Evolutionary conservation across 495 filamentous ascomycete species (phyloP).

Genomic region (Penicillium chermesinum): DNA sequence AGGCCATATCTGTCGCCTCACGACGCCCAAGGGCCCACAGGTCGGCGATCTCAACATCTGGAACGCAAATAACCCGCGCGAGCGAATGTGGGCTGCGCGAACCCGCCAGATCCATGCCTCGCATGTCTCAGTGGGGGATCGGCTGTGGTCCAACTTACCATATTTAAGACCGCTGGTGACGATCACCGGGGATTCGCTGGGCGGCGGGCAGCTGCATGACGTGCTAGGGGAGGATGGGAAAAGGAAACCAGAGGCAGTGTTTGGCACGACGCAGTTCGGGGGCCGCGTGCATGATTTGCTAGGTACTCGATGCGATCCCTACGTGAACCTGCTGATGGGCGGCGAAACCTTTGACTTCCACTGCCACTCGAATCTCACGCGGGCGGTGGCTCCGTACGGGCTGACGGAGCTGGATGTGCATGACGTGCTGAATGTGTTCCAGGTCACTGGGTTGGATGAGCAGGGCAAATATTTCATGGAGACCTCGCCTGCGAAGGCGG

Average conservation of each 20-base stretch:
- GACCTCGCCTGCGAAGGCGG: slow-evolving; percentile 59
- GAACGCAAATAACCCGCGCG: slow-evolving; percentile 68
- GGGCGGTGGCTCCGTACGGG: slow-evolving; percentile 62
- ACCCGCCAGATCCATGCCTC: slow-evolving; percentile 73
- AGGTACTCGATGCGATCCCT: slow-evolving; percentile 73
- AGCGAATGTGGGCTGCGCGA: slow-evolving; percentile 73
- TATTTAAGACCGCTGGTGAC: slow-evolving; percentile 70
- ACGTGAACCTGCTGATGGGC: slow-evolving; percentile 67
- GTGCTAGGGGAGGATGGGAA: slow-evolving; percentile 35
- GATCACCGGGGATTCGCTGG: slow-evolving; percentile 64
- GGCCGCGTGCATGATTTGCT: slow-evolving; percentile 66
- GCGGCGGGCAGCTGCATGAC: slow-evolving; percentile 49
- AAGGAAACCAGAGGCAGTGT: slow-evolving; percentile 29
- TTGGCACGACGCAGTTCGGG: slow-evolving; percentile 42
- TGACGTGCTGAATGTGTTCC: slow-evolving; percentile 78
- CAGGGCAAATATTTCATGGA: slow-evolving; percentile 76
- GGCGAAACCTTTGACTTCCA: slow-evolving; percentile 69
- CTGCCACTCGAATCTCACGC: slow-evolving; percentile 75
- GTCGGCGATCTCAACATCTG: slow-evolving; percentile 81
- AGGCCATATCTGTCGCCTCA: slow-evolving; percentile 62
- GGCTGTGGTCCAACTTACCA: slow-evolving; percentile 71
- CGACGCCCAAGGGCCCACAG: slow-evolving; percentile 69
- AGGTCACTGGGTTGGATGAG: slow-evolving; percentile 68
- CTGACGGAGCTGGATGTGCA: slow-evolving; percentile 70
- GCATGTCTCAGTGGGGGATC: slow-evolving; percentile 63